phyloP scores from a whole-genome alignment of 2,329 filamentous ascomycete species.

The Fusarium sp. region DNA sequence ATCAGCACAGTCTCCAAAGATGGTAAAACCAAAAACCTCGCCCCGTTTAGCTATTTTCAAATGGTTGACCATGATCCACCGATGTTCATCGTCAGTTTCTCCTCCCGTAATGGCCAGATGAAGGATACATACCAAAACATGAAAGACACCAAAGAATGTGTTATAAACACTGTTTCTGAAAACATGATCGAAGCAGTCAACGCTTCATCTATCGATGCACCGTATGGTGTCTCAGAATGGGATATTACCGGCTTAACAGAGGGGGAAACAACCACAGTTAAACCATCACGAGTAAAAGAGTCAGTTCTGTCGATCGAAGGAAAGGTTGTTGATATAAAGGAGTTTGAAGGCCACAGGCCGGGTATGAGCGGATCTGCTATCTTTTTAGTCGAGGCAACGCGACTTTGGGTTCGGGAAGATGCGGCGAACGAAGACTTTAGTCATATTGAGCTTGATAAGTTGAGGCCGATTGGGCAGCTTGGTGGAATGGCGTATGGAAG shows the following conservation, averaged over 20 bases:
- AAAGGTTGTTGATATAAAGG: conserved; percentile 77
- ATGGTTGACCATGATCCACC: conserved; percentile 88
- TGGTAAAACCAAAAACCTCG: conserved; percentile 75
- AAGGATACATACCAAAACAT: conserved; percentile 87
- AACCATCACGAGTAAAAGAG: conserved; percentile 79
- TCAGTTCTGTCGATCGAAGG: conserved; percentile 86
- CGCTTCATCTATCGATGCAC: conserved; percentile 78
- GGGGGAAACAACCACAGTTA: conserved; percentile 72
- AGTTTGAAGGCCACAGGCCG: conserved; percentile 79
- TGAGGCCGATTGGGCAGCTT: conserved; percentile 81
- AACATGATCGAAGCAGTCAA: conserved; percentile 90
- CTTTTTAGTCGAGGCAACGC: conserved; percentile 81
- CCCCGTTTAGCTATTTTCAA: conserved; percentile 89
- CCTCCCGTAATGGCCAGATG: conserved; percentile 58
- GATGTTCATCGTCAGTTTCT: conserved; percentile 74
- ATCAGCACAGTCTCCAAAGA: conserved; percentile 66
- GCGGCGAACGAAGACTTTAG: conserved; percentile 82
- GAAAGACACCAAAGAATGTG: conserved; percentile 76
- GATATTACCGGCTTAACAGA: conserved; percentile 80
- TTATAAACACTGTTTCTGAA: conserved; percentile 88
- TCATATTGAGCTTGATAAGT: conserved; percentile 77
- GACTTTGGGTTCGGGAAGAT: conserved; percentile 91
- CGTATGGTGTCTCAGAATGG: conserved; percentile 83
- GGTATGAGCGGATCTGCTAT: conserved; percentile 81
- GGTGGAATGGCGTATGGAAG: conserved; percentile 89